Evolutionary conservation across 768 basidiomycete species (phyloP).

Genomic region (Naematelia aurantialba): DNA sequence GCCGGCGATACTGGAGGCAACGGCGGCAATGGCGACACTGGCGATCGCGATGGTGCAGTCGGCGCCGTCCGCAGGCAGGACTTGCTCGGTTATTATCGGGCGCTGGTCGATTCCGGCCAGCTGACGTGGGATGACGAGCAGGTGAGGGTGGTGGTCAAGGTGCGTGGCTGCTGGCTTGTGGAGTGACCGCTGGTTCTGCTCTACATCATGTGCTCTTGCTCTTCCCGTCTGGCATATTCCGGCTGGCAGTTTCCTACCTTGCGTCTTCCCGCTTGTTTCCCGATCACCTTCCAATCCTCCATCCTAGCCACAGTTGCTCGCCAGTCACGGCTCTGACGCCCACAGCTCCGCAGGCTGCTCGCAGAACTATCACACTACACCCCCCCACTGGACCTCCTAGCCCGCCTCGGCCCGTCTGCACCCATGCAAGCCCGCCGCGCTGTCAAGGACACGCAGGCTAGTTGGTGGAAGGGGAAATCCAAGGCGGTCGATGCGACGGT

Average conservation of each 20-base stretch:
- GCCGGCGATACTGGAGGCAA: too few relatives aligned
- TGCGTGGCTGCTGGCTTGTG: constrained; percentile 25
- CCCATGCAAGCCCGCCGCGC: constrained; percentile 24
- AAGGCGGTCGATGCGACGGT: constrained; percentile 26
- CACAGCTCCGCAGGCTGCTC: constrained; percentile 56
- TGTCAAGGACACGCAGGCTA: constrained; percentile 12
- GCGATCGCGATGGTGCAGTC: too few relatives aligned
- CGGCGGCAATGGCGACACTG: too few relatives aligned
- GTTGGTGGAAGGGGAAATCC: constrained; percentile 26
- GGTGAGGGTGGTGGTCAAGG: constrained; percentile 58
- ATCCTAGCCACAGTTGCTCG: too few relatives aligned
- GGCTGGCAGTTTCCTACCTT: too few relatives aligned
- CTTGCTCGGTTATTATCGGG: constrained; percentile 56
- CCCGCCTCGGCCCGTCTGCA: constrained; percentile 43
- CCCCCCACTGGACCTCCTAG: constrained; percentile 54
- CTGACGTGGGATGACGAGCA: constrained; percentile 59
- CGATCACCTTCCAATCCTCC: too few relatives aligned
- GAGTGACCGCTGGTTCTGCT: neutral
- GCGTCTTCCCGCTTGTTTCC: too few relatives aligned
- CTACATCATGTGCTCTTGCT: neutral
- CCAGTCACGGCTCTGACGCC: too few relatives aligned
- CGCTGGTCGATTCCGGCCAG: constrained; percentile 55
- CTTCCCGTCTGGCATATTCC: too few relatives aligned
- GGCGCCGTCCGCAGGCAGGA: too few relatives aligned
- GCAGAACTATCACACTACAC: constrained; percentile 56